Conservation (phyloP, 2,329 filamentous ascomycete genomes). For the Alternaria angustiovoidea region DNA sequence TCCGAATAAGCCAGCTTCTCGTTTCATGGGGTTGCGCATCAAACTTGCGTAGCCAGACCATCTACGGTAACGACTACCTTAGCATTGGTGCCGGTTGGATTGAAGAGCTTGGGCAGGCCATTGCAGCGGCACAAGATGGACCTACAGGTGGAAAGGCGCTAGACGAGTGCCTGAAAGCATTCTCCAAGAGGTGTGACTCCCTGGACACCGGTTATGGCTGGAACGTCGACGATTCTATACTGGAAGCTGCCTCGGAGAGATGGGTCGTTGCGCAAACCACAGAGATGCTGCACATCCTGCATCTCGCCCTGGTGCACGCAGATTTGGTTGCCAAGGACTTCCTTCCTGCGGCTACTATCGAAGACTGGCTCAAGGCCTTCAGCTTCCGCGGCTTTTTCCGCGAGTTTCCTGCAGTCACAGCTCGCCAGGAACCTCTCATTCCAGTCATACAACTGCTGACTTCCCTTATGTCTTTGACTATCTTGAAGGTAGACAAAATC, state of each 20-base stretch:
- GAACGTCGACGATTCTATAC: conserved; percentile 58
- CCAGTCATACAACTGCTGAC: conserved; percentile 73
- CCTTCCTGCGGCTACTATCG: conserved; percentile 40
- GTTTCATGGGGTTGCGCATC: conserved; percentile 44
- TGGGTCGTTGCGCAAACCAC: conserved; percentile 72
- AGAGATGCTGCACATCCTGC: conserved; percentile 77
- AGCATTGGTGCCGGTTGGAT: conserved; percentile 42
- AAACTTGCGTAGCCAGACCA: conserved; percentile 37
- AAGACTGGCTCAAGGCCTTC: conserved; percentile 45
- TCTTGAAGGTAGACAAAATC: conserved; percentile 73
- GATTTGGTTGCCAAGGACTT: conserved; percentile 58
- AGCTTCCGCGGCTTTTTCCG: conserved; percentile 67
- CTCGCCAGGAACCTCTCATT: conserved; percentile 57
- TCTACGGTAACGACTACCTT: conserved; percentile 41
- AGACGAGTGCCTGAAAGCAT: conserved; percentile 57
- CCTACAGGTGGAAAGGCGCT: conserved; percentile 30
- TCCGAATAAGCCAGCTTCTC: conserved; percentile 49
- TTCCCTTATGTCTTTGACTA: conserved; percentile 73
- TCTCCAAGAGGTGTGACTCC: conserved; percentile 58
- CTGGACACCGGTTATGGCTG: conserved; percentile 56
- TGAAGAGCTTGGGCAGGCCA: conserved; percentile 42
- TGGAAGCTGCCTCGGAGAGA: conserved; percentile 65
- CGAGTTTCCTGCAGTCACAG: conserved; percentile 58
- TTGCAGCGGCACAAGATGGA: conserved; percentile 46
- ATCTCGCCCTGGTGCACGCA: conserved; percentile 75